A percentile compares a stretch with the other conserved stretches of the same genome.
phyloP scores from a whole-genome alignment of 805 yeast genomes.

The Wickerhamomyces strasburgensis region DNA sequence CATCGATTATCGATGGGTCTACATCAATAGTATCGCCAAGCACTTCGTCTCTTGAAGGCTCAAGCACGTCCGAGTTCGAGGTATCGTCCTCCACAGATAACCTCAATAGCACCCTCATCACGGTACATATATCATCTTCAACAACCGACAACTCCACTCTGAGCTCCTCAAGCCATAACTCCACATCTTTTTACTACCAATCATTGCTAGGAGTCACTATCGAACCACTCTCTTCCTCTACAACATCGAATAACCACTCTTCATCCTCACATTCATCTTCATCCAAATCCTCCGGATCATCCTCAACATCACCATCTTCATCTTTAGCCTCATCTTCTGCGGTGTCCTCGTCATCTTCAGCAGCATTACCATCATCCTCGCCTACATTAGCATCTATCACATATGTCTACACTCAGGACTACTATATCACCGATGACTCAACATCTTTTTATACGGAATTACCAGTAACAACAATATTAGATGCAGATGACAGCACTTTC shows the following conservation, averaged over 20 bases:
- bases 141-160: no score
- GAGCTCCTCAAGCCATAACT: no score
- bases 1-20: no score
- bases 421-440: constrained; percentile 14
- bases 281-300: background rate
- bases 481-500: constrained; percentile 2
- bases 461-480: constrained; percentile 12
- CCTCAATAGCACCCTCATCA: no score
- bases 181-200: background rate
- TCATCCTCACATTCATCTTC: background rate
- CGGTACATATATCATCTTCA: no score
- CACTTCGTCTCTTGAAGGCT: background rate
- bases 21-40: background rate
- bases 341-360: no score
- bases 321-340: no score
- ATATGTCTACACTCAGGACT: constrained; percentile 16
- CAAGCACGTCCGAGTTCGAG: background rate
- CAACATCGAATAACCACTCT: background rate
- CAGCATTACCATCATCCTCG: background rate
- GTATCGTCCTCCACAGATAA: background rate
- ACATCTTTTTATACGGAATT: constrained; percentile 19
- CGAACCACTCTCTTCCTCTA: background rate
- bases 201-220: background rate
- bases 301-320: no score
- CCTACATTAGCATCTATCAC: constrained; percentile 11